Percentiles rank a stretch among this genome's conserved stretches.
Conservation (phyloP, 257 asterid genomes). For the Solanum acaule region DNA sequence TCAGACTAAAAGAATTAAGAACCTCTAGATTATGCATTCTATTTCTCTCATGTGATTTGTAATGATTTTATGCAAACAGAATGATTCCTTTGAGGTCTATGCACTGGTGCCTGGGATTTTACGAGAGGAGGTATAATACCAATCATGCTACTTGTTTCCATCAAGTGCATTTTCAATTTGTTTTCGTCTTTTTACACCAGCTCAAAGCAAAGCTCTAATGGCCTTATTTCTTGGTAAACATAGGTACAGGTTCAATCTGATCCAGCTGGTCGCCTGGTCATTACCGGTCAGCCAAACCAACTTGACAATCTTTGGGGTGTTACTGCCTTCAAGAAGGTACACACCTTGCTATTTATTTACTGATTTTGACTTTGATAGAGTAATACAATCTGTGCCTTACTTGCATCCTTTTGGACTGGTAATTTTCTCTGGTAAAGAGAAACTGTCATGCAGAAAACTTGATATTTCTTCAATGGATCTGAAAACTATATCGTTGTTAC, state of each 20-base stretch:
- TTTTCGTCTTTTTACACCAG: neutral
- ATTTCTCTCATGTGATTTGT: neutral
- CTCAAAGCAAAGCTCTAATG: neutral
- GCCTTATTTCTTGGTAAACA: slow-evolving; percentile 1
- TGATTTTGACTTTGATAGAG: neutral
- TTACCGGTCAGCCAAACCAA: too few species aligned
- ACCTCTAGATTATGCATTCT: neutral
- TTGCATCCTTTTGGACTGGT: too few species aligned
- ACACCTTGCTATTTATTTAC: neutral
- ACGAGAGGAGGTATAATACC: slow-evolving; percentile 65
- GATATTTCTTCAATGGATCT: too few species aligned
- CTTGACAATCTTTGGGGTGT: too few species aligned
- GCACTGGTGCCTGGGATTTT: slow-evolving; percentile 84
- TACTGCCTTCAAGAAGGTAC: slow-evolving; percentile 60
- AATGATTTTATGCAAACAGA: slow-evolving; percentile 25
- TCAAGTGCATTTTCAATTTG: neutral
- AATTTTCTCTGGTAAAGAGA: too few species aligned
- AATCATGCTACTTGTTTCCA: neutral
- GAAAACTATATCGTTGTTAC: too few species aligned
- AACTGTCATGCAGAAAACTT: too few species aligned
- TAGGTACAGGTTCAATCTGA: too few species aligned
- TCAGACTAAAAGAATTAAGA: neutral
- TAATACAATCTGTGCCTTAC: neutral
- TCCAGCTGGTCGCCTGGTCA: too few species aligned
- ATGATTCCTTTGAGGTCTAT: slow-evolving; percentile 78